Evolutionary conservation across 2,329 filamentous ascomycete genomes (phyloP).

Genomic region (Scedosporium dehoogii): DNA sequence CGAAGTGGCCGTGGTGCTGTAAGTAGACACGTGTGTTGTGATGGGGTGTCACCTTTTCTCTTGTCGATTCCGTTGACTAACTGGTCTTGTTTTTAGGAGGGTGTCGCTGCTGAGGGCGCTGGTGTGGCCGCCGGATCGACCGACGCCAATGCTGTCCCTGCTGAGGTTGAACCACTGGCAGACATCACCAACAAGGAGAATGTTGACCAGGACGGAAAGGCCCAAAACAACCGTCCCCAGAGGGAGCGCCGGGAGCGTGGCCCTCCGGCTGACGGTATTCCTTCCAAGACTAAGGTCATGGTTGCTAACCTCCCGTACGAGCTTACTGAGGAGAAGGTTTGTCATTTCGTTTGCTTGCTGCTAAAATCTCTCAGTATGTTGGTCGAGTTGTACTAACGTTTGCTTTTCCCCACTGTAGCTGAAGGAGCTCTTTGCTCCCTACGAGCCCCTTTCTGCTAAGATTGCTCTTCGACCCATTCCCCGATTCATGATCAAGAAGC

Average conservation of each 20-base stretch:
- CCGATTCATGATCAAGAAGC: constrained; percentile 99
- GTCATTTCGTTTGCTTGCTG: constrained; percentile 15
- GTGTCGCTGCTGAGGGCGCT: constrained; percentile 30
- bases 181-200: constrained; percentile 46
- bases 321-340: constrained; percentile 91
- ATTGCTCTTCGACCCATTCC: constrained; percentile 97
- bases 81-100: constrained; percentile 16
- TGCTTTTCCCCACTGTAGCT: constrained; percentile 46
- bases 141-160: constrained; percentile 28
- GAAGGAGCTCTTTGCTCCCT: constrained; percentile 91
- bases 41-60: neutral
- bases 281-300: constrained; percentile 99
- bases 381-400: neutral
- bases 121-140: constrained; percentile 29
- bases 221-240: constrained; percentile 43
- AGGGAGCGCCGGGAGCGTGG: constrained; percentile 72
- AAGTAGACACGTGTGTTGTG: constrained; percentile 3
- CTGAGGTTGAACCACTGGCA: constrained; percentile 48
- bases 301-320: constrained; percentile 98
- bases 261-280: constrained; percentile 91
- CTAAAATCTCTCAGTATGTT: neutral
- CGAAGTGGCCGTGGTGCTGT: constrained; percentile 40
- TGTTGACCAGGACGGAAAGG: constrained; percentile 51
- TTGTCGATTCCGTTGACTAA: neutral
- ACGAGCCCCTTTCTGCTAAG: constrained; percentile 90